phyloP scores from a whole-genome alignment of 2,329 filamentous ascomycete genomes.

The Colletotrichum tropicicola region DNA sequence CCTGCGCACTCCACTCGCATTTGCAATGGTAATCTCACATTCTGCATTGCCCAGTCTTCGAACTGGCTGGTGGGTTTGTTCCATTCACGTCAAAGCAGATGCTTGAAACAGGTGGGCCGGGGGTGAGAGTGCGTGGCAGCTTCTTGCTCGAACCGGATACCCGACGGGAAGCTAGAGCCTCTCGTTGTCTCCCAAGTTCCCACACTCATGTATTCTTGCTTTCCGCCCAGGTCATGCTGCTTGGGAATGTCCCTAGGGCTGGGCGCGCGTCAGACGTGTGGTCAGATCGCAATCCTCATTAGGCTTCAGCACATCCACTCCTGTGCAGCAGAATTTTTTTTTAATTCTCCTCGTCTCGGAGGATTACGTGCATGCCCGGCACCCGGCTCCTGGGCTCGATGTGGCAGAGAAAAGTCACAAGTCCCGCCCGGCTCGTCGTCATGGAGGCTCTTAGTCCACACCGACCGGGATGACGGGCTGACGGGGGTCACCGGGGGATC shows the following conservation, averaged over 20 bases:
- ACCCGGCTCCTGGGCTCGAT: not conserved
- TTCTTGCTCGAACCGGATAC: conserved; percentile 13
- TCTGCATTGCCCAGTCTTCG: not conserved
- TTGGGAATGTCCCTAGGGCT: conserved; percentile 10
- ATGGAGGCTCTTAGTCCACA: conserved; percentile 9
- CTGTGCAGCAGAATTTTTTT: not conserved
- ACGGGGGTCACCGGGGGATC: conserved; percentile 7
- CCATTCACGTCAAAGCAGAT: conserved; percentile 30
- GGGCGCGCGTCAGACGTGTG: conserved; percentile 23
- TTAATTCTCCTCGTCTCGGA: not conserved
- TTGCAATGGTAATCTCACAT: conserved; percentile 15
- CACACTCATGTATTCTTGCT: too few relatives aligned
- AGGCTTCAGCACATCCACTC: not conserved
- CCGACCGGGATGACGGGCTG: conserved; percentile 16
- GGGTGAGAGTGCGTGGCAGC: conserved; percentile 24
- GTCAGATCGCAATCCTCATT: conserved; percentile 13
- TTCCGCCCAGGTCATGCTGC: not conserved
- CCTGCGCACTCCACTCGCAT: conserved; percentile 9
- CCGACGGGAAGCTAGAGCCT: conserved; percentile 3
- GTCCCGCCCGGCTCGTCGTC: not conserved
- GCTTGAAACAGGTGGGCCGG: conserved; percentile 28
- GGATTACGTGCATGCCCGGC: conserved; percentile 2
- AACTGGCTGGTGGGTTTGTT: conserved; percentile 14
- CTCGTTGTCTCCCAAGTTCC: not conserved
- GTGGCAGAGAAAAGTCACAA: not conserved